A percentile compares a stretch with the other conserved stretches of the same genome.
Conservation (phyloP, 441 rosid species). For the Raphanus hybrid region DNA sequence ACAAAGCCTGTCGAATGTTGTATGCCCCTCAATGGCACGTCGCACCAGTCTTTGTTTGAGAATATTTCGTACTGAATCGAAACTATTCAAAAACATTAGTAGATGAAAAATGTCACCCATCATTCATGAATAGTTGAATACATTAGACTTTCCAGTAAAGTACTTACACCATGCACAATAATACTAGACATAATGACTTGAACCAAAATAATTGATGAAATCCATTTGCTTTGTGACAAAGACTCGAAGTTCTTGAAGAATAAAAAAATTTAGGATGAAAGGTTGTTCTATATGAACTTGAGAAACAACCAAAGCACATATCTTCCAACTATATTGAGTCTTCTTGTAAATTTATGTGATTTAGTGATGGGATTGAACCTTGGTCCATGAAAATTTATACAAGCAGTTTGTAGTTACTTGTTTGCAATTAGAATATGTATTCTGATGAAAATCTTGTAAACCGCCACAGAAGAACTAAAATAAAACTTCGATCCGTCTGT, state of each 20-base stretch:
- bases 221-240: constrained; percentile 11
- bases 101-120: neutral
- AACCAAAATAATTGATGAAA: neutral
- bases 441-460: neutral
- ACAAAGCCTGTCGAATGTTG: constrained; percentile 44
- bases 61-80: constrained; percentile 30
- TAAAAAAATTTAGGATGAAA: neutral
- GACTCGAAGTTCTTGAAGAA: neutral
- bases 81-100: neutral
- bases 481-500: neutral
- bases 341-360: neutral
- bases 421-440: neutral
- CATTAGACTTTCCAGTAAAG: neutral
- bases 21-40: constrained; percentile 35
- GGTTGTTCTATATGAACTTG: neutral
- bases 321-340: neutral
- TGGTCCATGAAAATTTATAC: neutral
- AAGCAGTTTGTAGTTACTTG: neutral
- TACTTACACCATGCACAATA: neutral
- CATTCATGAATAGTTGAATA: constrained; percentile 26
- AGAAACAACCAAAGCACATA: constrained; percentile 1
- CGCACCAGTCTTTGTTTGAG: constrained; percentile 39
- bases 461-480: neutral
- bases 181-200: neutral
- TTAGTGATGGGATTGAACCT: neutral